A percentile compares a stretch with the other conserved stretches of the same genome.
Evolutionary conservation across 768 basidiomycete species (phyloP).

Genomic region (Mycena galopus): DNA sequence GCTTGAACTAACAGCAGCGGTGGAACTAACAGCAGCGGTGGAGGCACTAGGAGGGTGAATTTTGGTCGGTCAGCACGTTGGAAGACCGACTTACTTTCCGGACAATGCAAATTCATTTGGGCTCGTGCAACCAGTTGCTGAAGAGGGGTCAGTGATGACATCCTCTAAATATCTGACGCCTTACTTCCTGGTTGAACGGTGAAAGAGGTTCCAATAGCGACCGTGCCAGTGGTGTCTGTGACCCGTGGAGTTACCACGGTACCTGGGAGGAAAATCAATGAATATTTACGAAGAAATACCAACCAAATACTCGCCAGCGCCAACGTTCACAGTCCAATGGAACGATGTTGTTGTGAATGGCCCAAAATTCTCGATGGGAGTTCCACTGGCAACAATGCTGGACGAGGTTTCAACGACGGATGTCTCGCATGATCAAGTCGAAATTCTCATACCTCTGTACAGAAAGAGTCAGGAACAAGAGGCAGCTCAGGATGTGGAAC

Average conservation of each 20-base stretch:
- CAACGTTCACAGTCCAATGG: conserved; percentile 15
- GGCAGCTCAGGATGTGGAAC: not conserved
- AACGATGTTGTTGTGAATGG: not conserved
- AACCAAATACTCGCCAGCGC: conserved; percentile 11
- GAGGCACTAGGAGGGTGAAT: not conserved
- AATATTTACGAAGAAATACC: not conserved
- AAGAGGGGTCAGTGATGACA: not conserved
- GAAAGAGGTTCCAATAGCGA: not conserved
- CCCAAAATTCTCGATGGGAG: not conserved
- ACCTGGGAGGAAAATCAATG: conserved; percentile 1
- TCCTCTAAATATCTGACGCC: not conserved
- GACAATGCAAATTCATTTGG: not conserved
- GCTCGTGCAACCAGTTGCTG: conserved; percentile 17
- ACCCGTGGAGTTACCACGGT: conserved; percentile 11
- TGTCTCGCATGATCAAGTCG: not conserved
- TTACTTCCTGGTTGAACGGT: conserved; percentile 18
- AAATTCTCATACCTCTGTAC: conserved; percentile 2
- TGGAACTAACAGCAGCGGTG: not conserved
- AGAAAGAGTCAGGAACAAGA: not conserved
- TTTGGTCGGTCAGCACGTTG: not conserved
- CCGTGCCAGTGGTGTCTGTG: conserved; percentile 18
- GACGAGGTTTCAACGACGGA: not conserved
- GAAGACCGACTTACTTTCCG: not conserved
- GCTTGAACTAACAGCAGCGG: no score
- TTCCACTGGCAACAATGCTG: conserved; percentile 1